Base-by-base conservation (phyloP, 148 eudicot genomes). In the Euryodendron excelsum region DNA sequence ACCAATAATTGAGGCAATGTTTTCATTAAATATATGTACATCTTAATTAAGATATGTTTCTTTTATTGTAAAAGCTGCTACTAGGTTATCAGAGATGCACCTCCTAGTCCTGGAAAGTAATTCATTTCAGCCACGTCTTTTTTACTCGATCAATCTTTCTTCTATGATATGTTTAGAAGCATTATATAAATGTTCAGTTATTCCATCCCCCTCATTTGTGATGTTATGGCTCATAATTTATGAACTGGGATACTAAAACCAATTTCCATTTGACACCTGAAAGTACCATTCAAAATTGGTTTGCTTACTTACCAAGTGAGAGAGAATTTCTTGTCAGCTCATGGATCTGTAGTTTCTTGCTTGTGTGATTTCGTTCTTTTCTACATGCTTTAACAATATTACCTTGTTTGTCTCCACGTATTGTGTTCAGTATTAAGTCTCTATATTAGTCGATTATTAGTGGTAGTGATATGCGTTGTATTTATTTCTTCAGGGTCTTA, bases 401-500 rank as follows among this genome's bases (percentile, higher is more conserved):
- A 37, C 11, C 28, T 55, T 21, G 23, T 6, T 21, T 23, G 2
- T 67, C 17, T 67, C 71, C 11, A 39, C 15, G 23, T n/a, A 67
- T 23, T 10, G 28, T 44, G 10, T 10, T 48, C 17, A n/a, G 31
- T 37, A 37, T 37, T 36, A 6, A 39, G 72, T 52, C 27, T 70
- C 5, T 27, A 27, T 45, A 27, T 27, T 28, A 13, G 36, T 62
- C 18, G 1, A 5, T 62, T 6, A 31, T 62, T 12, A 45, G 36
- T 6, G 9, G 17, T 69, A 5, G 20, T 47, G 56, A 71, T 48
- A 34, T 8, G 25, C 9, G 25, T 0, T 27, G 23, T 10, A 33
- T 73, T 80, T 67, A 62, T 84, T 34, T 50, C 17, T 47, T 37
- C 91, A 92, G 96, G 96, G 94, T 59, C 83, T 84, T 60, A 86